Base-by-base conservation (phyloP, 2,329 filamentous ascomycete species). In the Alternaria sp. region DNA sequence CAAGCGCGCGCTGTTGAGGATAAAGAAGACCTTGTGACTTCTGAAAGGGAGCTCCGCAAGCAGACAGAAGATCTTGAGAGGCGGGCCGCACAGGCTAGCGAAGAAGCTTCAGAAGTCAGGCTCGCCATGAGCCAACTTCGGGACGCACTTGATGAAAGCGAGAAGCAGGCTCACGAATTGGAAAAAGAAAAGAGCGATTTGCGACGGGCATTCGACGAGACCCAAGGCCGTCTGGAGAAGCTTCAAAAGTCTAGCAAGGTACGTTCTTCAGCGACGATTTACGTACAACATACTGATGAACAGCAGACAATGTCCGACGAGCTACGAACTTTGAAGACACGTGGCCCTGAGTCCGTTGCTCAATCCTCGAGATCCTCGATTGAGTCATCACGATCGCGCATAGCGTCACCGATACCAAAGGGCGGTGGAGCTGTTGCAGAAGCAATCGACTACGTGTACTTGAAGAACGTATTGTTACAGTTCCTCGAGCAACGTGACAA, bases 401-500 rank as follows among this genome's bases (percentile, higher is more conserved):
- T 86, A 14, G 75, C 78, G 3, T 87, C 85, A 24, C 84, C 86
- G 1, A 72, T 78, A 7, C 74, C 80, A 14, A 81, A 79, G 69
- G 76, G 63, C 65, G 72, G 75, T 38, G 71, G 69, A 11, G 67
- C 70, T 1, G 69, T 75, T 3, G 67, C 71, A 67, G 69, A 67
- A 16, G 65, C 57, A 11, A 73, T 89, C 44, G 87, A 90, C 68
- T 87, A 86, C 66, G 84, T 88, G 62, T 94, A 95, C 71, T 80
- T 94, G 55, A 94, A 93, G 83, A 93, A 91, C 8, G 91, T 94
- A 55, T 78, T 95, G 68, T 79, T 95, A 66, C 91, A 94, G 77
- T 94, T 94, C 76, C 78, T 95, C 65, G 90, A 94, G 81, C 89
- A 92, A 67, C 92, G 88, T 80, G 91, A 94, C 74, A 91, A 89